Conservation (phyloP, 441 rosid species). For the Euphorbia schlechtendalii region DNA sequence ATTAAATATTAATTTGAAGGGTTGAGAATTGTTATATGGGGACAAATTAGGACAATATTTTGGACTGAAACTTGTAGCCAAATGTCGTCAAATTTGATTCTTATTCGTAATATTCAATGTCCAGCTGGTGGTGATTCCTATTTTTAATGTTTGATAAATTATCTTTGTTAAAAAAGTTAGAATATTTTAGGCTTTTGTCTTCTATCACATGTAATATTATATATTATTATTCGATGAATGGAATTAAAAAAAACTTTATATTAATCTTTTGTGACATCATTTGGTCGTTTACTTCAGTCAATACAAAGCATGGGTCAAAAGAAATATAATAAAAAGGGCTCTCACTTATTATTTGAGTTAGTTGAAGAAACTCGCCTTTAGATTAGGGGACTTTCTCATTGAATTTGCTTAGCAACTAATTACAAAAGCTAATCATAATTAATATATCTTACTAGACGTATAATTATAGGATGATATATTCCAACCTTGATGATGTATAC, state of each 20-base stretch:
- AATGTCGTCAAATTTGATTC: constrained; percentile 15
- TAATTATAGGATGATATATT: not conserved
- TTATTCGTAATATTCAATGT: constrained; percentile 1
- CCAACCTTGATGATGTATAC: not conserved
- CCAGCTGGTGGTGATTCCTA: not conserved
- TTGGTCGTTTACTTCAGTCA: not conserved
- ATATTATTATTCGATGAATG: not conserved
- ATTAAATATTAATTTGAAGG: too few species aligned
- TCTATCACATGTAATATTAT: not conserved
- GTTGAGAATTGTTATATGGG: not conserved
- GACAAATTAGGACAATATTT: constrained; percentile 7
- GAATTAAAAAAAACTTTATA: not conserved
- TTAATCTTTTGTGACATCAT: not conserved
- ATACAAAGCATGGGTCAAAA: not conserved
- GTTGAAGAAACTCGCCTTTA: not conserved
- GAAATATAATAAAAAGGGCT: not conserved
- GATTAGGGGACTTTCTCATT: not conserved
- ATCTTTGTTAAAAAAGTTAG: too few species aligned
- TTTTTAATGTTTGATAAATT: not conserved
- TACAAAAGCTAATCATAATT: not conserved
- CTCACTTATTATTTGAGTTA: not conserved
- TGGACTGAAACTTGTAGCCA: constrained; percentile 5
- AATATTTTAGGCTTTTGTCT: too few species aligned
- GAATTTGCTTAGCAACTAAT: not conserved
- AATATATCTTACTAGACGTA: not conserved